phyloP scores from a whole-genome alignment of 2,329 filamentous ascomycete genomes.

The Diplocarpon mali region DNA sequence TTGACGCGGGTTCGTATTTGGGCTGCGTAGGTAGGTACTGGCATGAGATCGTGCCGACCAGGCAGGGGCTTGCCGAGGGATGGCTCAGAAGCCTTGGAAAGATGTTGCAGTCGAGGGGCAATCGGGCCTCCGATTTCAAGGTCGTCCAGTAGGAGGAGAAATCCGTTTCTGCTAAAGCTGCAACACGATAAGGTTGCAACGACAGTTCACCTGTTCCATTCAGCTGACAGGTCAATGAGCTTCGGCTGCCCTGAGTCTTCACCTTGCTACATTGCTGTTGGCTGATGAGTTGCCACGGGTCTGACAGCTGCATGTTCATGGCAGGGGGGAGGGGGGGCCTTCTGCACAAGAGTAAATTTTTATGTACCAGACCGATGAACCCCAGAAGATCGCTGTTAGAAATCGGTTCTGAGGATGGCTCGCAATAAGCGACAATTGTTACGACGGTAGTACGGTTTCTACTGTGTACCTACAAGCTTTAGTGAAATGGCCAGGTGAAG shows the following conservation, averaged over 20 bases:
- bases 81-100: too few relatives aligned
- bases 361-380: background rate
- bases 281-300: background rate
- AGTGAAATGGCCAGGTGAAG: too few relatives aligned
- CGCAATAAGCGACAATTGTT: too few relatives aligned
- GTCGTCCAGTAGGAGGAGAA: conserved; percentile 1
- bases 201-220: background rate
- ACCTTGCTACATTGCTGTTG: background rate
- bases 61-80: background rate
- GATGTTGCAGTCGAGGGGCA: too few relatives aligned
- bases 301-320: background rate
- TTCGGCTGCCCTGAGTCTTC: background rate
- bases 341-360: background rate
- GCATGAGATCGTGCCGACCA: background rate
- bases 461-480: too few relatives aligned
- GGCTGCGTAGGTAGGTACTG: too few relatives aligned
- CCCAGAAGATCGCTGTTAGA: background rate
- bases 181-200: background rate
- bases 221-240: background rate
- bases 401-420: too few relatives aligned
- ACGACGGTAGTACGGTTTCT: too few relatives aligned
- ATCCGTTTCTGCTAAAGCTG: conserved; percentile 1
- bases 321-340: too few relatives aligned
- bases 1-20: too few relatives aligned
- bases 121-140: background rate